Conservation (phyloP, 345 rosid species). For the Citrus medica region DNA sequence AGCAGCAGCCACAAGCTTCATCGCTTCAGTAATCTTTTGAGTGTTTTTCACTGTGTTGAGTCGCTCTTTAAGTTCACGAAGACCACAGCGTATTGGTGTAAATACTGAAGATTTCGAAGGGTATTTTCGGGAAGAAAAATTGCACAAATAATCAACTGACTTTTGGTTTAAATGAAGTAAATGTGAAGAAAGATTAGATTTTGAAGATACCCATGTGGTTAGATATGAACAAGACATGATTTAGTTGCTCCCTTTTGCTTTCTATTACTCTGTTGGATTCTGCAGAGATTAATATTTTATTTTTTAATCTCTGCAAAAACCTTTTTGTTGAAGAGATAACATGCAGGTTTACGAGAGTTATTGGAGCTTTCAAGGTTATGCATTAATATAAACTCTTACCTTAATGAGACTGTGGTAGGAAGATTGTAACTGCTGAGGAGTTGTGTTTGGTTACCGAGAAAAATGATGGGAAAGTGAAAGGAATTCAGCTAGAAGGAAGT, state of each 20-base stretch:
- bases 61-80: slow-evolving; percentile 62
- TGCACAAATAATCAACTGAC: slow-evolving; percentile 22
- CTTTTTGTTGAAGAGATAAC: neutral
- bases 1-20: slow-evolving; percentile 86
- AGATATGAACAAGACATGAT: slow-evolving; percentile 36
- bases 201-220: slow-evolving; percentile 26
- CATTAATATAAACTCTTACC: neutral
- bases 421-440: neutral
- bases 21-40: slow-evolving; percentile 75
- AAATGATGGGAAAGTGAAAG: neutral
- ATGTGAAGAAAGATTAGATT: slow-evolving; percentile 3
- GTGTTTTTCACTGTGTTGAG: slow-evolving; percentile 59
- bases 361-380: neutral
- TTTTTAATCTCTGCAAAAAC: slow-evolving; percentile 12
- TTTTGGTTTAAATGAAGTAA: slow-evolving; percentile 23
- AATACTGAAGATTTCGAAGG: neutral
- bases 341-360: neutral
- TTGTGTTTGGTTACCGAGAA: slow-evolving; percentile 10
- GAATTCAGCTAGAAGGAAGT: neutral
- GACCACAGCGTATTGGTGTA: slow-evolving; percentile 38
- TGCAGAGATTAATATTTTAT: neutral
- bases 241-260: neutral
- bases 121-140: neutral
- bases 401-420: neutral
- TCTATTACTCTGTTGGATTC: neutral